Percentiles rank a stretch among this genome's conserved stretches.
Conservation (phyloP, 371 early-diverging fungal species). For the Mortierella sp. region DNA sequence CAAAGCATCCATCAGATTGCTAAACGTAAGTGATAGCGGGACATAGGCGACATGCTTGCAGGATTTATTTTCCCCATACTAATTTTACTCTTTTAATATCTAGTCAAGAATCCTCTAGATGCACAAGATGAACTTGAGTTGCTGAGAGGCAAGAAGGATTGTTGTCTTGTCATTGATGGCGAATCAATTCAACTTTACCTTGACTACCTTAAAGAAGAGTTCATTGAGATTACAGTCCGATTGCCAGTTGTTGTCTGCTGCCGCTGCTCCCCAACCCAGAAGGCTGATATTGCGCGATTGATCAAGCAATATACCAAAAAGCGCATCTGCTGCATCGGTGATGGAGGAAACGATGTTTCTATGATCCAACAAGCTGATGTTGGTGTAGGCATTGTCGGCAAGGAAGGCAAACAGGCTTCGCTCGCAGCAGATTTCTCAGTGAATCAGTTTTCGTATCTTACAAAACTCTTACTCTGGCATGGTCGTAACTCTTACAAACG, state of each 20-base stretch:
- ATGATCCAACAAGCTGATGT: conserved; percentile 99
- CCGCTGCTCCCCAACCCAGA: conserved; percentile 99
- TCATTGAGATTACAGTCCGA: conserved; percentile 84
- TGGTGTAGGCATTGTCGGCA: conserved; percentile 98
- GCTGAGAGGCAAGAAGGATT: conserved; percentile 72
- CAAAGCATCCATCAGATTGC: conserved; percentile 86
- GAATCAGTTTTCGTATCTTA: conserved; percentile 91
- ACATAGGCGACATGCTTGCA: no score
- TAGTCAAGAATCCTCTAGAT: conserved; percentile 69
- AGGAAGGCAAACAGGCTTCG: conserved; percentile 99
- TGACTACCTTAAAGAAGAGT: conserved; percentile 82
- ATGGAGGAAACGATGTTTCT: conserved; percentile 99
- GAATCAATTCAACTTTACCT: conserved; percentile 88
- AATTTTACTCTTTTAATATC: not conserved
- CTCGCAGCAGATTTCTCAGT: conserved; percentile 98
- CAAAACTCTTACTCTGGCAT: conserved; percentile 93
- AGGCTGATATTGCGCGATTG: conserved; percentile 95
- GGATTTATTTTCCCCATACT: no score
- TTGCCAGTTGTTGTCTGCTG: conserved; percentile 97
- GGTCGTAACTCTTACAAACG: conserved; percentile 98
- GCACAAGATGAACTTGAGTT: conserved; percentile 77
- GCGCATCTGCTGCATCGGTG: conserved; percentile 95
- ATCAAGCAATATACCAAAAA: conserved; percentile 85
- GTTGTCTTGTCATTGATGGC: conserved; percentile 98
- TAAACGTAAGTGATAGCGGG: conserved; percentile 67